A percentile compares a stretch with the other conserved stretches of the same genome.
Conservation (phyloP, 768 basidiomycete species). For the Mycena belliarum region DNA sequence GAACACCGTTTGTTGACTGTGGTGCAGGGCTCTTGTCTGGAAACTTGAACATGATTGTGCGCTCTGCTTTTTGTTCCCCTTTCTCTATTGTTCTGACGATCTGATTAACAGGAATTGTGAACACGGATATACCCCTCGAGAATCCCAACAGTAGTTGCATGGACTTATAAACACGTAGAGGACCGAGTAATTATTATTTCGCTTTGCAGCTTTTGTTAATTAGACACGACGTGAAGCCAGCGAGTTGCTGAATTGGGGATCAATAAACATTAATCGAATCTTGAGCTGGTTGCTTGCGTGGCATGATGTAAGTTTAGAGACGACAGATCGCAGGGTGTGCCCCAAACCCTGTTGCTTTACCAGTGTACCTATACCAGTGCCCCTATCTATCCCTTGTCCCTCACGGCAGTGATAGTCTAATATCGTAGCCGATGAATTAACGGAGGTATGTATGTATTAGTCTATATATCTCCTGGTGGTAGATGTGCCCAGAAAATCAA, state of each 20-base stretch:
- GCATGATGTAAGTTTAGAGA: no score
- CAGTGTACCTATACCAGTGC: no score
- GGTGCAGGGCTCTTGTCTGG: slow-evolving; percentile 62
- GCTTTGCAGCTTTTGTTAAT: not conserved
- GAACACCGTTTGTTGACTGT: slow-evolving; percentile 34
- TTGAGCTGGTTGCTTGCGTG: no score
- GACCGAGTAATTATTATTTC: slow-evolving; percentile 4
- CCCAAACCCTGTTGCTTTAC: no score
- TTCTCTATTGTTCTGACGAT: not conserved
- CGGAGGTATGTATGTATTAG: no score
- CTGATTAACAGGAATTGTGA: slow-evolving; percentile 13
- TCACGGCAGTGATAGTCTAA: no score
- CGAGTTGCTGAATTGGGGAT: no score
- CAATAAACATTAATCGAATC: no score
- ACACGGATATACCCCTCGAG: not conserved
- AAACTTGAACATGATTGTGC: slow-evolving; percentile 59
- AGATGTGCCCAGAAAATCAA: not conserved
- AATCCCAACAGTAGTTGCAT: not conserved
- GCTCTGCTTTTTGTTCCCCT: not conserved
- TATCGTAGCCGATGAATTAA: no score
- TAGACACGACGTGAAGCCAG: not conserved
- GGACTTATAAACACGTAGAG: slow-evolving; percentile 1
- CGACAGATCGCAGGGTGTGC: no score
- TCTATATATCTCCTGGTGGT: no score
- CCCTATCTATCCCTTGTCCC: no score